These are phyloP conservation scores for Porphyra umbilicalis DNA, from an alignment of 31 red algal species.

Conservation along the genomic window DNA sequence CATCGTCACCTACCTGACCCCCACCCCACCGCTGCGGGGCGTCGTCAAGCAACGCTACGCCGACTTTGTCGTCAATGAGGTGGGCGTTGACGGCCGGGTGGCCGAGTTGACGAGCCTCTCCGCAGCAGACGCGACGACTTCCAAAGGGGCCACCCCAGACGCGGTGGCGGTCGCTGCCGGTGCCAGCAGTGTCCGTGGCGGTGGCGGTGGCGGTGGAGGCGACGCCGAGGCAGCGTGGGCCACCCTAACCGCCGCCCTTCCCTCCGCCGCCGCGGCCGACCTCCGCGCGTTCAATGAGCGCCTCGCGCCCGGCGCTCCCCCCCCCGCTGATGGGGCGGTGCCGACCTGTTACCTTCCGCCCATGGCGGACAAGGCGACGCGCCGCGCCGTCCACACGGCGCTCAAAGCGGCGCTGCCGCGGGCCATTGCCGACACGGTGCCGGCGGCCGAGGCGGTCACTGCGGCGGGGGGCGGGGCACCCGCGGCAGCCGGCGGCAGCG, in stretches of 20 bases:
- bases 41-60: conserved; percentile 43
- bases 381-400: conserved; percentile 39
- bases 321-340: not conserved
- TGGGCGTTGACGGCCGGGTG: conserved; percentile 13
- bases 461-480: conserved; percentile 6
- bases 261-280: not conserved
- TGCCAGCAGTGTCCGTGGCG: not conserved
- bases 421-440: conserved; percentile 40
- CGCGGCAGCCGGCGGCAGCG: conserved; percentile 3
- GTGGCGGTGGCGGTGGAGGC: not conserved
- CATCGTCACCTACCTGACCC: conserved; percentile 45
- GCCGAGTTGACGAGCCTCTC: conserved; percentile 22
- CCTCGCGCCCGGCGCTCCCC: not conserved
- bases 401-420: conserved; percentile 26
- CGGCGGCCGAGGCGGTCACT: conserved; percentile 5
- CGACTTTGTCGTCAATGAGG: conserved; percentile 91
- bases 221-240: conserved; percentile 2
- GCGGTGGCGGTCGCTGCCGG: not conserved
- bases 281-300: not conserved
- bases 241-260: not conserved
- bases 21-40: conserved; percentile 34
- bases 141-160: not conserved
- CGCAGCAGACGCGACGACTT: not conserved
- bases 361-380: conserved; percentile 26
- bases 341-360: conserved; percentile 13